Evolutionary conservation across 2,329 filamentous ascomycete genomes (phyloP), one percentile per base, ranked within the genome.

Genomic region (Claviceps purpurea): DNA sequence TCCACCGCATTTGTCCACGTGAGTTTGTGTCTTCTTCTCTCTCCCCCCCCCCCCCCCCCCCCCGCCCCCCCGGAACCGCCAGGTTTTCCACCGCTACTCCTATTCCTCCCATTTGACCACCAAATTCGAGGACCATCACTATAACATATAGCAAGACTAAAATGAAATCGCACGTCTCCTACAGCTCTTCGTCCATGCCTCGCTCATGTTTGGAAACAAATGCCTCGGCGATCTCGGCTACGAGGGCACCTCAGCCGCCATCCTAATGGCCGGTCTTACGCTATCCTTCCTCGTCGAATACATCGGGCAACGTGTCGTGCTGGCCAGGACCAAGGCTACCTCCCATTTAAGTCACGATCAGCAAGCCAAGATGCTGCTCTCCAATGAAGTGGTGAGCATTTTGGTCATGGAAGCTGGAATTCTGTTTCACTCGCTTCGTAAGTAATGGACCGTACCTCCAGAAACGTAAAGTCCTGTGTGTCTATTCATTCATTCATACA

Each of bases 191-290:
- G 88, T 84, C 0, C 85, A 90, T 56, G 84, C 85, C 0, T 68
- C 73, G 7, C 72, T 89, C 30, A 87, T 88, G 81, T 89, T 90
- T 59, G 69, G 64, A 20, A 88, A 85, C 57, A 69, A 80, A 49
- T 90, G 86, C 59, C 67, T 90, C 13, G 81, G 82, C 4, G 73
- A 74, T 7, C 67, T 89, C 2, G 62, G 70, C 5, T 90, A 86
- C 59, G 86, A 90, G 64, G 77, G 72, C 3, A 86, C 82, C 0
- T 79, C 85, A 0, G 77, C 84, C 0, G 80, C 85, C 2, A 79
- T 90, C 42, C 74, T 85, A 47, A 85, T 89, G 79, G 85, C 81
- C 0, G 86, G 86, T 0, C 68, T 88, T 1, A 84, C 89, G 64
- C 57, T 89, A 3, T 83, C 85, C 0, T 89, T 89, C 64, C 59